These are phyloP conservation scores for Phaeodactylum tricornutum DNA, from an alignment of 108 stramenopile genomes.

Conservation along the genomic window DNA sequence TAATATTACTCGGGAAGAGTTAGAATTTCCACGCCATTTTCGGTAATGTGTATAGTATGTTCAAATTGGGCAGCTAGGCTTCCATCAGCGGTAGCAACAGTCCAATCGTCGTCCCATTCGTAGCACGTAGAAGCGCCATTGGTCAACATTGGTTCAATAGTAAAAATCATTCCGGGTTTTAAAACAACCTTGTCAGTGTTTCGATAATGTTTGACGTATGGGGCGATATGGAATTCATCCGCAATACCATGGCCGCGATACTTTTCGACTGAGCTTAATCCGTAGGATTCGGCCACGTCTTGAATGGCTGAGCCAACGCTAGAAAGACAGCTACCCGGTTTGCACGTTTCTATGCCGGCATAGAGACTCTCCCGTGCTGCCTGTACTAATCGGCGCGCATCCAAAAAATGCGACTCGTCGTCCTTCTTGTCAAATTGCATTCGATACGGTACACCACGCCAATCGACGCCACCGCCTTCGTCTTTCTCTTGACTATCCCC, in stretches of 20 bases:
- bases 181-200: slow-evolving; percentile 64
- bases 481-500: slow-evolving; percentile 55
- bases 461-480: slow-evolving; percentile 28
- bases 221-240: slow-evolving; percentile 82
- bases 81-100: slow-evolving; percentile 87
- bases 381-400: slow-evolving; percentile 52
- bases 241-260: slow-evolving; percentile 95
- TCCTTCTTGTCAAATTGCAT: slow-evolving; percentile 26
- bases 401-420: slow-evolving; percentile 38
- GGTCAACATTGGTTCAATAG: slow-evolving; percentile 98
- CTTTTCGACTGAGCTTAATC: slow-evolving; percentile 71
- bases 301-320: slow-evolving; percentile 87
- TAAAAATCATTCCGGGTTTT: slow-evolving; percentile 93
- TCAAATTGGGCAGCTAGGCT: slow-evolving; percentile 94
- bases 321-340: slow-evolving; percentile 65
- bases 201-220: slow-evolving; percentile 87
- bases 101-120: slow-evolving; percentile 95
- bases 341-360: slow-evolving; percentile 53
- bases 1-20: no score
- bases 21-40: slow-evolving; percentile 86
- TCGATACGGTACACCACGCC: slow-evolving; percentile 47
- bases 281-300: slow-evolving; percentile 72
- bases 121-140: slow-evolving; percentile 61
- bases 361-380: slow-evolving; percentile 62
- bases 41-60: slow-evolving; percentile 93